A percentile compares a stretch with the other conserved stretches of the same genome.
Evolutionary conservation across 768 basidiomycete genomes (phyloP).

Genomic region (Lentinula boryana): DNA sequence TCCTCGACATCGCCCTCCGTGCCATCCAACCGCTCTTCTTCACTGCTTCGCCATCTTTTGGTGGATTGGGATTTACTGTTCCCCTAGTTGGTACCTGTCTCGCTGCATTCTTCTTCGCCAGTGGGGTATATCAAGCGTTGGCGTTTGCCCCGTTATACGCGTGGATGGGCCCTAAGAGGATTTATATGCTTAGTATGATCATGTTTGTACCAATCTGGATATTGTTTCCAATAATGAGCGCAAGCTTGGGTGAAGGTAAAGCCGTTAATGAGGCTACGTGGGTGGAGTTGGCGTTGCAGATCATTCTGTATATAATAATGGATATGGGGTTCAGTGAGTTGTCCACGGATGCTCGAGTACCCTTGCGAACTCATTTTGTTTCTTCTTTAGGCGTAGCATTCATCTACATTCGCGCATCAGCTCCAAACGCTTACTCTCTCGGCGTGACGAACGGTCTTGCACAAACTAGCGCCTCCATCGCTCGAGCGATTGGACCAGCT

Average conservation of each 20-base stretch:
- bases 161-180: slow-evolving; percentile 45
- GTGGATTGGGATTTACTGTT: slow-evolving; percentile 53
- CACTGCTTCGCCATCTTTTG: slow-evolving; percentile 47
- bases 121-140: slow-evolving; percentile 43
- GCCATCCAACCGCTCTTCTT: slow-evolving; percentile 46
- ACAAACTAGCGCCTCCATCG: slow-evolving; percentile 29
- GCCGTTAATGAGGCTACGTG: slow-evolving; percentile 21
- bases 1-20: slow-evolving; percentile 21
- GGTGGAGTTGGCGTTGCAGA: slow-evolving; percentile 20
- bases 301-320: slow-evolving; percentile 22
- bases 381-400: slow-evolving; percentile 12
- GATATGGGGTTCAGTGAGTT: slow-evolving; percentile 26
- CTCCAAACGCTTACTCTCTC: slow-evolving; percentile 48
- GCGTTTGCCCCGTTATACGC: slow-evolving; percentile 29
- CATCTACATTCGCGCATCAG: slow-evolving; percentile 48
- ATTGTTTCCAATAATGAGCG: slow-evolving; percentile 45
- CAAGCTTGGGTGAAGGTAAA: slow-evolving; percentile 25
- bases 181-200: slow-evolving; percentile 39
- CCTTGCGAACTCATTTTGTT: neutral
- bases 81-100: slow-evolving; percentile 49
- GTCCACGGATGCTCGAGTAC: neutral
- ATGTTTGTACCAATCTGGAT: slow-evolving; percentile 38
- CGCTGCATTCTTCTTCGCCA: slow-evolving; percentile 43
- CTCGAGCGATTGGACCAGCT: slow-evolving; percentile 40
- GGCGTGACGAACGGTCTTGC: slow-evolving; percentile 51